A percentile compares a stretch with the other conserved stretches of the same genome.
phyloP scores from a whole-genome alignment of 2,329 filamentous ascomycete species.

The Tolypocladium album region DNA sequence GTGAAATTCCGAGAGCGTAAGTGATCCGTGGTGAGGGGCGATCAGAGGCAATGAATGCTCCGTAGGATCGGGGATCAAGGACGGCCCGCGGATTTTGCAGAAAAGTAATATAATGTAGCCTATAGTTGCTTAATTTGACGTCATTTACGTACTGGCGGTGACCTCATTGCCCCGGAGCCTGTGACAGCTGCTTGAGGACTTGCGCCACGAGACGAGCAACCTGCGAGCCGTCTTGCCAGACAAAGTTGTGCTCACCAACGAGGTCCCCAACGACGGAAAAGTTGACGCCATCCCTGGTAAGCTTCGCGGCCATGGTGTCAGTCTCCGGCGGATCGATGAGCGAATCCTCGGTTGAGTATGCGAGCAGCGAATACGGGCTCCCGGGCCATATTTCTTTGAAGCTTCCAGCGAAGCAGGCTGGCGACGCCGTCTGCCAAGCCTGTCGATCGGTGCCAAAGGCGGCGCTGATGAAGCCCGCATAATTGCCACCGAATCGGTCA shows the following conservation, averaged over 20 bases:
- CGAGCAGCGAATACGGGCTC: slow-evolving; percentile 26
- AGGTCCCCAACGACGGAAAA: slow-evolving; percentile 28
- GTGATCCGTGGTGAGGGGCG: neutral
- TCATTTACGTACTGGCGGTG: neutral
- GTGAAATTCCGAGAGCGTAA: slow-evolving; percentile 15
- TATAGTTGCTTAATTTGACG: neutral
- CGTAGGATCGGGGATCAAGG: neutral
- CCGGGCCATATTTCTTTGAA: slow-evolving; percentile 29
- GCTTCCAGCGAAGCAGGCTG: slow-evolving; percentile 30
- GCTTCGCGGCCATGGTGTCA: slow-evolving; percentile 39
- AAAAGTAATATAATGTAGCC: neutral
- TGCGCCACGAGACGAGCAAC: slow-evolving; percentile 36
- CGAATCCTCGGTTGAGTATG: slow-evolving; percentile 35
- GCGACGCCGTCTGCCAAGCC: slow-evolving; percentile 45
- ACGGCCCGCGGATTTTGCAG: neutral
- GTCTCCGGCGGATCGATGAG: slow-evolving; percentile 47
- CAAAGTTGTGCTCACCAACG: slow-evolving; percentile 49
- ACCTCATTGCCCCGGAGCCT: neutral
- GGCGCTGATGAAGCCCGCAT: slow-evolving; percentile 43
- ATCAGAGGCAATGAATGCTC: neutral
- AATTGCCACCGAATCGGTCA: slow-evolving; percentile 33
- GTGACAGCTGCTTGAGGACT: slow-evolving; percentile 8
- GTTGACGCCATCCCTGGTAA: slow-evolving; percentile 27
- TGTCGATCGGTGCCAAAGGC: slow-evolving; percentile 47
- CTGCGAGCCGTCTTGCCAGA: slow-evolving; percentile 50